Evolutionary conservation across 305 asterid species (phyloP).

Genomic region (Fraxinus floribunda): DNA sequence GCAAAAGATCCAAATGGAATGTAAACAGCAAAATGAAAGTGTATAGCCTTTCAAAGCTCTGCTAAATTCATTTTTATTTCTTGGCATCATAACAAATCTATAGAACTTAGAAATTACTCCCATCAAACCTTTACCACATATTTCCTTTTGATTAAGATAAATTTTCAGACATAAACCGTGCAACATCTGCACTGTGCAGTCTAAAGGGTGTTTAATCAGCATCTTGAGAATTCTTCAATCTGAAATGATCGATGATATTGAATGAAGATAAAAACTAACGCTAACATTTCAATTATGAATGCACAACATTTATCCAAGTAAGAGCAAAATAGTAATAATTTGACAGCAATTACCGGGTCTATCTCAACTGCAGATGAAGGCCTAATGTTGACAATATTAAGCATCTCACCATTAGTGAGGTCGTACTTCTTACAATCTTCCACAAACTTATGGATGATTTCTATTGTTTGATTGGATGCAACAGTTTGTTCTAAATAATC

Average conservation of each 20-base stretch:
- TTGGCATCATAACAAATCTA: not conserved
- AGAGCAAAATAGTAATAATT: not conserved
- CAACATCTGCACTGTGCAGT: not conserved
- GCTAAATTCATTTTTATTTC: not conserved
- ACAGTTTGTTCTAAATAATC: constrained; percentile 67
- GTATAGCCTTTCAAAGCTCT: not conserved
- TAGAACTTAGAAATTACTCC: not conserved
- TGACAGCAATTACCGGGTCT: constrained; percentile 45
- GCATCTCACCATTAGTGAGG: constrained; percentile 70
- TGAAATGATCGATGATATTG: not conserved
- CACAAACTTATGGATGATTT: constrained; percentile 33
- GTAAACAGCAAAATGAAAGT: not conserved
- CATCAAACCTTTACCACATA: not conserved
- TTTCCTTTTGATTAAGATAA: not conserved
- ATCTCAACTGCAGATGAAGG: constrained; percentile 58
- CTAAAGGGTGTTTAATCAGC: not conserved
- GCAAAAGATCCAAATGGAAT: not conserved
- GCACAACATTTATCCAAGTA: not conserved
- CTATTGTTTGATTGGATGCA: constrained; percentile 68
- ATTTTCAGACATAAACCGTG: not conserved
- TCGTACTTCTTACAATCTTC: constrained; percentile 50
- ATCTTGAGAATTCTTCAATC: not conserved
- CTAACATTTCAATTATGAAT: not conserved
- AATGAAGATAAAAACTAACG: not conserved
- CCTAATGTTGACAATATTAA: constrained; percentile 63